Percentiles rank a stretch among this genome's conserved stretches.
These are phyloP conservation scores for Populus davidiana DNA, from an alignment of 345 rosid species.

Conservation along the genomic window DNA sequence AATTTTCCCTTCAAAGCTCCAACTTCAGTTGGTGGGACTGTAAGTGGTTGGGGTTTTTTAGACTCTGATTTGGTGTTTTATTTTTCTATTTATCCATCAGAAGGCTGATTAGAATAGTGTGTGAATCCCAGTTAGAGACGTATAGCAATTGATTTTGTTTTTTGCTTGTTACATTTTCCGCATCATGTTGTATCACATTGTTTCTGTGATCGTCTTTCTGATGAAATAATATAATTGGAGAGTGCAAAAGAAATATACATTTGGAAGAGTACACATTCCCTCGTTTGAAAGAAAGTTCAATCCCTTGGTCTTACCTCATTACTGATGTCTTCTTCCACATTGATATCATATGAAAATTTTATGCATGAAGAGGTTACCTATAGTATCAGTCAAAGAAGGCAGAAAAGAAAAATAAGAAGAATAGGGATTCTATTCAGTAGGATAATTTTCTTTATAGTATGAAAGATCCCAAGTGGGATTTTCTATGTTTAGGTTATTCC, in stretches of 20 bases:
- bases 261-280: background rate
- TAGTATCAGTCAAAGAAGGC: background rate
- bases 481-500: background rate
- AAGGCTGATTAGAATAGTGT: background rate
- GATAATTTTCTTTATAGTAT: background rate
- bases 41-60: no score
- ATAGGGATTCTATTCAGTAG: background rate
- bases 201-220: background rate
- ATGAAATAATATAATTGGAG: background rate
- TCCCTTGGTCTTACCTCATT: background rate
- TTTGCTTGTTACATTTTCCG: background rate
- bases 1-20: no score
- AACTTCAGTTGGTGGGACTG: no score
- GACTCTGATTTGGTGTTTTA: background rate
- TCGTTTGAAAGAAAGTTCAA: background rate
- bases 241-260: background rate
- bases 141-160: background rate
- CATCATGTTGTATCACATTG: background rate
- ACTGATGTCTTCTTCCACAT: background rate
- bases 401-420: background rate
- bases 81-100: background rate
- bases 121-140: background rate
- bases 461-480: background rate
- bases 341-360: no score
- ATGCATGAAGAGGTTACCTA: no score